phyloP scores from a whole-genome alignment of 805 yeast species.

The Millerago galiae region DNA sequence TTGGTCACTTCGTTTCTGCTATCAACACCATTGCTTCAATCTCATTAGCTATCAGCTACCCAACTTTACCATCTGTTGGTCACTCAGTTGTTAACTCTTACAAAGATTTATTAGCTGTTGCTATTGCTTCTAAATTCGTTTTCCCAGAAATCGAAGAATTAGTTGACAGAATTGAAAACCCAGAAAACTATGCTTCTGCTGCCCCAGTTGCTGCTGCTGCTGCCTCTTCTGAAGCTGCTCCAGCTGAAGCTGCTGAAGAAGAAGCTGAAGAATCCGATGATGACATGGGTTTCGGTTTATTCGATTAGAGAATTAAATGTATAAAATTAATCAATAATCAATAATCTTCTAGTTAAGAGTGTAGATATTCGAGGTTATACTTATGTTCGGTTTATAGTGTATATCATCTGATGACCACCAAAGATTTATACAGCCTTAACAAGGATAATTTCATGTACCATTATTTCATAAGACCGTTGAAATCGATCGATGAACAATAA shows the following conservation, averaged over 20 bases:
- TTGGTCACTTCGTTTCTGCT: slow-evolving; percentile 87
- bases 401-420: too few species aligned
- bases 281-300: slow-evolving; percentile 98
- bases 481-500: too few species aligned
- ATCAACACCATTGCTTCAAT: slow-evolving; percentile 89
- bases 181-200: slow-evolving; percentile 99
- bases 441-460: too few species aligned
- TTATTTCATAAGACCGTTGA: too few species aligned
- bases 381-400: too few species aligned
- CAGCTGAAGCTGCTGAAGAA: slow-evolving; percentile 68
- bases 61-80: slow-evolving; percentile 98
- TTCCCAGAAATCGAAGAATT: slow-evolving; percentile 98
- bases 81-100: slow-evolving; percentile 98
- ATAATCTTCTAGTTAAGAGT: too few species aligned
- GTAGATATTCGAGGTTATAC: too few species aligned
- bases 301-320: slow-evolving; percentile 58
- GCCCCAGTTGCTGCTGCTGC: slow-evolving; percentile 95
- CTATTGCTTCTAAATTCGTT: slow-evolving; percentile 97
- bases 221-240: slow-evolving; percentile 67
- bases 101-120: slow-evolving; percentile 97
- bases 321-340: too few species aligned
- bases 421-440: too few species aligned
- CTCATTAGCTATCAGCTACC: slow-evolving; percentile 98
- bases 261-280: slow-evolving; percentile 62
- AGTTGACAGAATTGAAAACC: slow-evolving; percentile 99